Evolutionary conservation across 2,329 filamentous ascomycete species (phyloP), one percentile per base, ranked within the genome.

Genomic region (Xylariales sp.): DNA sequence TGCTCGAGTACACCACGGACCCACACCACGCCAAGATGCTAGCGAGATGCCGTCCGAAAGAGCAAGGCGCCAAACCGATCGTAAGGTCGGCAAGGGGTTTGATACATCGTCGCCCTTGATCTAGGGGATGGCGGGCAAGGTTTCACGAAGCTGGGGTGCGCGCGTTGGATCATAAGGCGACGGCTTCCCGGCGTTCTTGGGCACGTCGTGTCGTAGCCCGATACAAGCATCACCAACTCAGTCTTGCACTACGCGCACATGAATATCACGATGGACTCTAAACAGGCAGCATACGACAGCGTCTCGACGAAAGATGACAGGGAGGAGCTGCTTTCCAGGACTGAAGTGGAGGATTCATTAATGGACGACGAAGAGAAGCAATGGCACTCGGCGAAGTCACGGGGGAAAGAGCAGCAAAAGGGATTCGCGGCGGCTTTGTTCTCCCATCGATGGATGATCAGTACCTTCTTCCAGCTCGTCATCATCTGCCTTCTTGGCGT

Each of bases 291-390:
- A 14, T 58, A 58, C 45, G 42, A 56, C 16, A 51, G 48, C 16
- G 47, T 55, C 28, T 46, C 48, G 24, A 40, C 45, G 20, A 45
- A 50, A 19, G 58, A 62, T 9, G 55, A 60, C 28, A 47, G 47
- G 12, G 58, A 59, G 19, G 52, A 60, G 18, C 47, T 50, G 22
- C 38, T 49, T 12, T 59, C 55, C 33, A 57, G 49, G 46, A 60
- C 57, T 18, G 62, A 64, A 39, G 56, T 63, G 16, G 58, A 61
- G 37, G 61, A 61, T n/a, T 59, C 59, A 5, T 50, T 62, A 10
- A 56, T 58, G 7, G 58, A 59, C 39, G 56, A 61, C 33, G 57
- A 60, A 38, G 55, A 61, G 34, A 57, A 60, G 39, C 50, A 51
- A 33, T 57, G 58, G 53, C 50, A 49, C 21, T 32, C 32, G 38